These are phyloP conservation scores for Yamadazyma olivae DNA, from an alignment of 805 yeast genomes.

Conservation along the genomic window DNA sequence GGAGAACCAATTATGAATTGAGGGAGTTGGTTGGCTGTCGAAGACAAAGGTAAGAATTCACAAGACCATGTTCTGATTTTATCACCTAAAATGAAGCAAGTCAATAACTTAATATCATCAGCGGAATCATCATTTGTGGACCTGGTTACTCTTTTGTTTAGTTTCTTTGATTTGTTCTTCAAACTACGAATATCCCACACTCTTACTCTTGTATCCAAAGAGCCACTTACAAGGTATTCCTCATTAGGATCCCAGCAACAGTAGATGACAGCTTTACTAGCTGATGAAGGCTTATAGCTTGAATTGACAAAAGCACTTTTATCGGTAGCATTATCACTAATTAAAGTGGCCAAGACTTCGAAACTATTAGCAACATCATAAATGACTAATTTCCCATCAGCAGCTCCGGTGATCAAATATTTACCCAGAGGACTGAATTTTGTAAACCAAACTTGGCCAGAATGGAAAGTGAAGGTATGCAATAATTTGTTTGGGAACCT, in stretches of 20 bases:
- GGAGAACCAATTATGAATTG: slow-evolving; percentile 74
- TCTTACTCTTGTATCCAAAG: slow-evolving; percentile 66
- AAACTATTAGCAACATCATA: slow-evolving; percentile 57
- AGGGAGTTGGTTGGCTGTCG: slow-evolving; percentile 21
- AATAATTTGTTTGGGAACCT: slow-evolving; percentile 49
- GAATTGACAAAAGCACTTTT: slow-evolving; percentile 23
- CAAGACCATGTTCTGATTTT: slow-evolving; percentile 45
- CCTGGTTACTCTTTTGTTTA: slow-evolving; percentile 21
- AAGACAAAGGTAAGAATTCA: slow-evolving; percentile 60
- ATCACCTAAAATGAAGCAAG: slow-evolving; percentile 40
- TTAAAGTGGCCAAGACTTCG: slow-evolving; percentile 27
- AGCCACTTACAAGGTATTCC: slow-evolving; percentile 60
- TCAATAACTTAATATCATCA: slow-evolving; percentile 19
- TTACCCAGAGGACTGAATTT: slow-evolving; percentile 76
- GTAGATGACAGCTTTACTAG: slow-evolving; percentile 50
- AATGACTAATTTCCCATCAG: slow-evolving; percentile 60
- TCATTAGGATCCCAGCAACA: slow-evolving; percentile 79
- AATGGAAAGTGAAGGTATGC: slow-evolving; percentile 49
- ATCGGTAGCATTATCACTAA: slow-evolving; percentile 25
- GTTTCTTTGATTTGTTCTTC: slow-evolving; percentile 10
- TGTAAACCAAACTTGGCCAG: slow-evolving; percentile 81
- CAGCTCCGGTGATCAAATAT: slow-evolving; percentile 72
- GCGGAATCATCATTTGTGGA: slow-evolving; percentile 19
- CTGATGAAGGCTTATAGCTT: slow-evolving; percentile 22
- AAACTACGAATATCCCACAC: slow-evolving; percentile 60